These are phyloP conservation scores for Sclerotinia subarctica DNA, from an alignment of 2,329 filamentous ascomycete genomes.

Conservation along the genomic window DNA sequence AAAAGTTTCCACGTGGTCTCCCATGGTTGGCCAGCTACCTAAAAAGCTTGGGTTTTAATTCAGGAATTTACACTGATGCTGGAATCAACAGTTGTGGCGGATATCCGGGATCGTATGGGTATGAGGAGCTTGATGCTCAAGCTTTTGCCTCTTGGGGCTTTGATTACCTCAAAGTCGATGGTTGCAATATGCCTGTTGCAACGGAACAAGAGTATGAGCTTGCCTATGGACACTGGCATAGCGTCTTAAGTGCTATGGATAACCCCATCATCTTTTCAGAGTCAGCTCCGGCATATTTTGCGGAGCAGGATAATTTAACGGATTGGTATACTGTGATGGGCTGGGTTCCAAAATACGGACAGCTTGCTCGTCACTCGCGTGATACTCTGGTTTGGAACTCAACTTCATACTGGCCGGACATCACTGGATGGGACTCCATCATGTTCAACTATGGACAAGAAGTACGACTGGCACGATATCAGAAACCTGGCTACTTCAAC, in stretches of 20 bases:
- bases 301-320: slow-evolving; percentile 42
- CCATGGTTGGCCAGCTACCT: slow-evolving; percentile 52
- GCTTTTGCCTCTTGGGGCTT: slow-evolving; percentile 55
- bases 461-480: slow-evolving; percentile 34
- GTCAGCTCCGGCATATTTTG: slow-evolving; percentile 51
- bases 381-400: slow-evolving; percentile 34
- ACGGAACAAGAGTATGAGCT: slow-evolving; percentile 43
- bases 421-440: slow-evolving; percentile 45
- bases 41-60: slow-evolving; percentile 56
- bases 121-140: slow-evolving; percentile 56
- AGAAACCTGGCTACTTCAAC: slow-evolving; percentile 42
- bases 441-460: slow-evolving; percentile 47
- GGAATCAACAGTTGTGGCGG: slow-evolving; percentile 47
- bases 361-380: slow-evolving; percentile 41
- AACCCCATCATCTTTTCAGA: slow-evolving; percentile 39
- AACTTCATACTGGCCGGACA: slow-evolving; percentile 32
- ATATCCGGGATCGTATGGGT: slow-evolving; percentile 55
- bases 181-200: slow-evolving; percentile 45
- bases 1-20: slow-evolving; percentile 59
- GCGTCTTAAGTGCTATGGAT: slow-evolving; percentile 34
- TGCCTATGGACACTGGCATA: slow-evolving; percentile 45
- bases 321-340: slow-evolving; percentile 47
- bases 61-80: slow-evolving; percentile 62
- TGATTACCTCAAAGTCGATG: slow-evolving; percentile 59
- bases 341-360: slow-evolving; percentile 40